Evolutionary conservation across 2,329 filamentous ascomycete species (phyloP), one percentile per base, ranked within the genome.

Genomic region (Colletotrichum euphorbiae): DNA sequence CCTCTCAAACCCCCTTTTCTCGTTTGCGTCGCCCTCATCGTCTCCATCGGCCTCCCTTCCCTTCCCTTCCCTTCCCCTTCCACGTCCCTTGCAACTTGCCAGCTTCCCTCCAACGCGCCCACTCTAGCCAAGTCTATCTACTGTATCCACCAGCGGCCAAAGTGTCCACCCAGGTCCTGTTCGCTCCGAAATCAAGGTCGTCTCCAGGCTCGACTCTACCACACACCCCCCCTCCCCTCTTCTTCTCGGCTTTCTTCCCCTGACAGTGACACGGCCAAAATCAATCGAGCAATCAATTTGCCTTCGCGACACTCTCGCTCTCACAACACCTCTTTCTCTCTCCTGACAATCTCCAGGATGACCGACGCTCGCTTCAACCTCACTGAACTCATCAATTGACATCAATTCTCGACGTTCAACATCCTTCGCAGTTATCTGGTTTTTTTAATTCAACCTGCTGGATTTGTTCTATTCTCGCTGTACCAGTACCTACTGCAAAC

Each of bases 351-450:
- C 54, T 52, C 21, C 33, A 67, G 62, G 42, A 62, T 62, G 67
- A 56, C 56, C 55, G 56, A 67, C 67, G 63, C 67, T 69, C 67
- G 67, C 67, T 69, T 58, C 52, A 58, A 58, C 21, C 43, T n/a
- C 31, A 19, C 24, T 57, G 42, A 52, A 48, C 17, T 19, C 33
- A 40, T 36, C 24, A 12, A 21, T 36, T 62, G 48, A 45, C 24
- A 55, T 42, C 40, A 28, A 40, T 21, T 43, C 15, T 31, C 17
- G 40, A n/a, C 31, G 50, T 24, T 19, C 24, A 24, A 42, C 38
- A 48, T 15, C 28, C 33, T 48, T 19, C n/a, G 6, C 36, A 21
- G 17, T 51, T 28, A 45, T 45, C 46, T 31, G 19, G 19, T 17
- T 59, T 54, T 61, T 28, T 48, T 31, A 38, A 50, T 38, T 21